These are phyloP conservation scores for Chimonanthus salicifolius DNA, from an alignment of 164 flowering plant genomes.

Conservation along the genomic window DNA sequence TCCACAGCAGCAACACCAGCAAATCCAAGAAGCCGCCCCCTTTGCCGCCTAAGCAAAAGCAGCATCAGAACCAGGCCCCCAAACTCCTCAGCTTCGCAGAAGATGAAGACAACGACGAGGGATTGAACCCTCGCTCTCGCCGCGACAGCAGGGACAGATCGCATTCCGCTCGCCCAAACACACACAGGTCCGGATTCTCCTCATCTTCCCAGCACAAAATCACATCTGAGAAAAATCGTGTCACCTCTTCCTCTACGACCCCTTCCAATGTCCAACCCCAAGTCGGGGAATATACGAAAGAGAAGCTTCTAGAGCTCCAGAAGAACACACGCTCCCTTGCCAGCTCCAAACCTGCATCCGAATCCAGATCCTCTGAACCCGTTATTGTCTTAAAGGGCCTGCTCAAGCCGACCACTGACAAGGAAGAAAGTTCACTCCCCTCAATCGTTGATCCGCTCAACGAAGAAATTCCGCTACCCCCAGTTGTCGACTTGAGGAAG, in stretches of 20 bases:
- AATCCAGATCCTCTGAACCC: conserved; percentile 36
- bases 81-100: conserved; percentile 89
- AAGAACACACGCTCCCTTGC: conserved; percentile 79
- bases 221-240: conserved; percentile 44
- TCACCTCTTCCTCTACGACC: conserved; percentile 19
- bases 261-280: conserved; percentile 76
- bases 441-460: not conserved
- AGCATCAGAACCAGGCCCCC: conserved; percentile 19
- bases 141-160: not conserved
- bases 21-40: conserved; percentile 28
- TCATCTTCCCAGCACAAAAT: conserved; percentile 49
- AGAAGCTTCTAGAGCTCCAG: conserved; percentile 79
- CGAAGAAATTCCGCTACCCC: conserved; percentile 2
- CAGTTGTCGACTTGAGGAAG: conserved; percentile 16
- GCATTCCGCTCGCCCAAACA: not conserved
- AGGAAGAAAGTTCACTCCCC: conserved; percentile 5
- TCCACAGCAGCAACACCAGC: conserved; percentile 11
- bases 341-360: conserved; percentile 27
- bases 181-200: conserved; percentile 16
- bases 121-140: conserved; percentile 20
- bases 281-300: conserved; percentile 82
- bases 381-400: conserved; percentile 66
- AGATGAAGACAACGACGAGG: conserved; percentile 38
- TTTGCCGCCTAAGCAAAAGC: not conserved
- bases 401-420: conserved; percentile 40